Percentiles rank a stretch among this genome's conserved stretches.
phyloP scores from a whole-genome alignment of 495 filamentous ascomycete species.

The Hypoxylon rickii region DNA sequence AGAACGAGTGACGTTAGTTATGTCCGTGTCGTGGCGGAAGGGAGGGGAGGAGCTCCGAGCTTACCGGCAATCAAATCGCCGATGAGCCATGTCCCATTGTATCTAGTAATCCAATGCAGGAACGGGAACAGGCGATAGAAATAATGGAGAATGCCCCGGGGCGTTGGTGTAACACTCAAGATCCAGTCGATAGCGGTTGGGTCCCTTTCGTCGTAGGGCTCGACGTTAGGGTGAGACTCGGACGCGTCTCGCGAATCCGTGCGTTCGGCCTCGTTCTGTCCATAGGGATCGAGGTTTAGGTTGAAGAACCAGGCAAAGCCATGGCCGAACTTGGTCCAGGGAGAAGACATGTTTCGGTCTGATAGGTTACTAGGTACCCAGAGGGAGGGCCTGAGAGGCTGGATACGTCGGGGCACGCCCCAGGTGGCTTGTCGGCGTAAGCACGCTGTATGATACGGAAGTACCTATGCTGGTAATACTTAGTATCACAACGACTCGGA shows the following conservation, averaged over 20 bases:
- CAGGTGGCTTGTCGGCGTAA: too few species aligned
- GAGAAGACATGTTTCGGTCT: slow-evolving; percentile 31
- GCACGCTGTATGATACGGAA: too few species aligned
- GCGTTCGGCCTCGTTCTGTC: slow-evolving; percentile 19
- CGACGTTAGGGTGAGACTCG: slow-evolving; percentile 25
- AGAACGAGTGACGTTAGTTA: slow-evolving; percentile 39
- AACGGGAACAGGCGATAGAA: slow-evolving; percentile 45
- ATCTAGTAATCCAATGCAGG: slow-evolving; percentile 55
- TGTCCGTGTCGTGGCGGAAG: neutral
- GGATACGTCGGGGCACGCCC: slow-evolving; percentile 13
- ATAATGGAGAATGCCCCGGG: slow-evolving; percentile 22
- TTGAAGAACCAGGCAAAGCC: slow-evolving; percentile 35
- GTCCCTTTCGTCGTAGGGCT: slow-evolving; percentile 25
- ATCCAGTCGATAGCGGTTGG: slow-evolving; percentile 26
- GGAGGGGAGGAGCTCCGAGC: slow-evolving; percentile 11
- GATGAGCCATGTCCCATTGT: slow-evolving; percentile 55
- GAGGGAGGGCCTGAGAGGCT: neutral
- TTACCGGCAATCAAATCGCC: slow-evolving; percentile 54
- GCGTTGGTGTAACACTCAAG: slow-evolving; percentile 25
- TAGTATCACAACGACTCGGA: slow-evolving; percentile 3
- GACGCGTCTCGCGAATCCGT: slow-evolving; percentile 23
- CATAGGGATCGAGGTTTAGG: slow-evolving; percentile 29
- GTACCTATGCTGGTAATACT: slow-evolving; percentile 3
- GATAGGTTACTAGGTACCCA: slow-evolving; percentile 1
- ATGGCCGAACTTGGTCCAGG: slow-evolving; percentile 22